phyloP scores from a whole-genome alignment of 139 green algal species.

The Closterium sp. region DNA sequence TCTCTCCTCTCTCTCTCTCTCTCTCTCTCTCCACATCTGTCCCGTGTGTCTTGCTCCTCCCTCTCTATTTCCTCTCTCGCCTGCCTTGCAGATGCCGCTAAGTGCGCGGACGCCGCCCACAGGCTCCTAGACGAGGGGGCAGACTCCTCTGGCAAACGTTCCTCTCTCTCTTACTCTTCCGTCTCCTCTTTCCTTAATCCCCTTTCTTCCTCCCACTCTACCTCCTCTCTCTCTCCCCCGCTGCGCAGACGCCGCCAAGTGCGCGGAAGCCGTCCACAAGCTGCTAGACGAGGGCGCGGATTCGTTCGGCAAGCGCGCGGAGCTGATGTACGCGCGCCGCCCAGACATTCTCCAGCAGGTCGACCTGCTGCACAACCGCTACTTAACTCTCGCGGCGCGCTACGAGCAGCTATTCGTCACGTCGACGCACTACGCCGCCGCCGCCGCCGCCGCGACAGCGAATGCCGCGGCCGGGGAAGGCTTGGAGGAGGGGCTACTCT shows the following conservation, averaged over 20 bases:
- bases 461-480: background rate
- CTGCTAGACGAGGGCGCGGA: background rate
- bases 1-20: background rate
- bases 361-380: background rate
- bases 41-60: background rate
- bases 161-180: background rate
- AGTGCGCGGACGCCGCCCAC: background rate
- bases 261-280: background rate
- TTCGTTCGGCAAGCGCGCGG: background rate
- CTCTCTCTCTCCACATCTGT: background rate
- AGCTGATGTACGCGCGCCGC: background rate
- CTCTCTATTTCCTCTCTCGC: background rate
- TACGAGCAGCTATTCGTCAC: constrained; percentile 1
- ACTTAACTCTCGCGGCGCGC: background rate
- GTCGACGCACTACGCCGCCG: background rate
- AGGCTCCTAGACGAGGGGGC: background rate
- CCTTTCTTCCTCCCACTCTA: background rate
- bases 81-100: background rate
- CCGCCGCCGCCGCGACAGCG: background rate
- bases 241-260: background rate
- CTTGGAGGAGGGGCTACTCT: background rate
- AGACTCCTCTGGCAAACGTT: background rate
- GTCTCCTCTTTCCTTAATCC: too few relatives aligned
- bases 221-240: background rate
- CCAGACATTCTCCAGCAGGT: background rate